Base-by-base conservation (phyloP, 2,329 filamentous ascomycete species). In the Microcyclosporella mali region DNA sequence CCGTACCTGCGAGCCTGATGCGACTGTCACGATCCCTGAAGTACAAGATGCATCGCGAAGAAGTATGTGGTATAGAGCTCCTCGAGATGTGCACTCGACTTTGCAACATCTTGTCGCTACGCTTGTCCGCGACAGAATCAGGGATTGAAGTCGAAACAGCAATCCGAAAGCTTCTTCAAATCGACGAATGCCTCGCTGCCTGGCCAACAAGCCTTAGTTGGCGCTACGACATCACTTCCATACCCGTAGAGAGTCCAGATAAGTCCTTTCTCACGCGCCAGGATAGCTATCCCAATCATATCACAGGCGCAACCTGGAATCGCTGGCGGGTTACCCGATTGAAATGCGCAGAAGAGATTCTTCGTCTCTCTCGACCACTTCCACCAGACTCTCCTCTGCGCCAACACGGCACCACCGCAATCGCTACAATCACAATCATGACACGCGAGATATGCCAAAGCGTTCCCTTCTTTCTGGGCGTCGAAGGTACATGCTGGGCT, bases 401-500 rank as follows among this genome's bases (percentile, higher is more conserved):
- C 21, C 21, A 9, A 25, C 21, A 25, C 21, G 17, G 25, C 38
- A 3, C 25, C 10, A 10, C 15, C 12, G 43, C 47, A n/a, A 28
- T 16, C 2, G 29, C 27, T 8, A 30, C 6, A 6, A 44, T 49
- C 17, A 14, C 28, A 4, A 18, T 17, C 15, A 33, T 42, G 40
- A 37, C 40, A 3, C 29, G 38, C 18, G 43, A 41, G 2, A 42
- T 49, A 17, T 45, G 39, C 18, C 37, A 41, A 21, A 43, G 40
- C 15, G 40, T 46, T 3, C 47, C 43, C 3, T 46, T 33, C 37
- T 44, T 49, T 19, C 31, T 46, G 9, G 47, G 43, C n/a, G 29
- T 43, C 14, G 19, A 43, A 6, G 37, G 21, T n/a, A 35, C 37
- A 1, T 31, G 29, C 15, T 36, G 36, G n/a, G 11, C 17, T 12